Evolutionary conservation across 2,329 filamentous ascomycete genomes (phyloP).

Genomic region (Neurospora sp.): DNA sequence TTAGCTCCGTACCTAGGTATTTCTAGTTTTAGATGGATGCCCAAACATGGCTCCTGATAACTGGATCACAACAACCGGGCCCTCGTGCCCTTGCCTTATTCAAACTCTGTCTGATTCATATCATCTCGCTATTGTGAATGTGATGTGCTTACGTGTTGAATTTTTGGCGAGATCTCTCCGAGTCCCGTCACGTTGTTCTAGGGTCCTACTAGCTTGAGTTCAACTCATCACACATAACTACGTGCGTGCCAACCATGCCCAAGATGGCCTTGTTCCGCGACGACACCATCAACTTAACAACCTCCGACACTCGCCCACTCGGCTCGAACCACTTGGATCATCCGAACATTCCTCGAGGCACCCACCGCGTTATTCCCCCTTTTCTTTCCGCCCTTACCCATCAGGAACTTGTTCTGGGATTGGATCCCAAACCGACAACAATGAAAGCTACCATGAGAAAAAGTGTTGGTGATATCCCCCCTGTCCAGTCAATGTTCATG

Average conservation of each 20-base stretch:
- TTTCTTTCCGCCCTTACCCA: neutral
- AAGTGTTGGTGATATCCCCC: too few relatives aligned
- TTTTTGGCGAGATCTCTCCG: neutral
- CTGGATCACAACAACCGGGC: constrained; percentile 2
- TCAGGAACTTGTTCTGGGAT: too few relatives aligned
- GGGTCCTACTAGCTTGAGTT: neutral
- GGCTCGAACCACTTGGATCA: neutral
- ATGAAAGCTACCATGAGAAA: too few relatives aligned
- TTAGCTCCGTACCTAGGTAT: neutral
- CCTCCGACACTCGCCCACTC: neutral
- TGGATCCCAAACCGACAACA: too few relatives aligned
- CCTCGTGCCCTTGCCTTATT: neutral
- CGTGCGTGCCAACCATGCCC: neutral
- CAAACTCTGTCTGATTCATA: neutral
- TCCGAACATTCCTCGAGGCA: neutral
- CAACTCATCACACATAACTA: neutral
- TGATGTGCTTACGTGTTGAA: neutral
- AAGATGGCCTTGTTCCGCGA: neutral
- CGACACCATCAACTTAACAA: neutral
- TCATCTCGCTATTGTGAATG: neutral
- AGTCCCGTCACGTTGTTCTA: neutral
- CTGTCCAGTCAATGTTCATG: too few relatives aligned
- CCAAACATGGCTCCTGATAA: neutral
- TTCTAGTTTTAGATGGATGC: neutral
- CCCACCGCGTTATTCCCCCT: neutral